Evolutionary conservation across 768 basidiomycete genomes (phyloP).

Genomic region (Trametes coccinea): DNA sequence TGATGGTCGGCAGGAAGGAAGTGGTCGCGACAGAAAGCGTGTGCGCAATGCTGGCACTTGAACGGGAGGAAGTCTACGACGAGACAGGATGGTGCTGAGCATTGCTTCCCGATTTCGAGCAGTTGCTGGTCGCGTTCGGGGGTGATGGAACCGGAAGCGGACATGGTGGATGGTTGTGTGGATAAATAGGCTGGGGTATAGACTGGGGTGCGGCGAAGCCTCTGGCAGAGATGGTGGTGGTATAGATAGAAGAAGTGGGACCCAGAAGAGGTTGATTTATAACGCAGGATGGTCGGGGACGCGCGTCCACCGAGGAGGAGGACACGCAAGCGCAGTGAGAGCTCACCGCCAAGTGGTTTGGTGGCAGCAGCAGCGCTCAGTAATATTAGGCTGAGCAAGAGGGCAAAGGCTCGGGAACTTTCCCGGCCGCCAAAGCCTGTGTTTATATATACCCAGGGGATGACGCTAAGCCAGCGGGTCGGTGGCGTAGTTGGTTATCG

Average conservation of each 20-base stretch:
- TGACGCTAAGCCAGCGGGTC: slow-evolving; percentile 29
- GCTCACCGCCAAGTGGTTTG: slow-evolving; percentile 7
- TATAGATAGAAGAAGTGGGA: slow-evolving; percentile 15
- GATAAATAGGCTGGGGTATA: background rate
- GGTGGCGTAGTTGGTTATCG: slow-evolving; percentile 85
- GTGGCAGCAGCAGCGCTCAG: background rate
- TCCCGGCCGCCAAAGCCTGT: no score
- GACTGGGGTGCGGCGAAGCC: background rate
- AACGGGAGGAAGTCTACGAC: slow-evolving; percentile 85
- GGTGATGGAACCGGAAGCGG: slow-evolving; percentile 26
- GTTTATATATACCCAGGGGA: no score
- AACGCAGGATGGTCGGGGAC: slow-evolving; percentile 20
- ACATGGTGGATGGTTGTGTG: slow-evolving; percentile 25
- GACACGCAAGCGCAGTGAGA: slow-evolving; percentile 18
- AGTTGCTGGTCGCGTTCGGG: slow-evolving; percentile 54
- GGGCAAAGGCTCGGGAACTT: slow-evolving; percentile 11
- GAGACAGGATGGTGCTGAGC: slow-evolving; percentile 62
- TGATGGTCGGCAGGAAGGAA: slow-evolving; percentile 68
- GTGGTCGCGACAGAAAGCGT: slow-evolving; percentile 76
- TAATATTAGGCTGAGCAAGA: background rate
- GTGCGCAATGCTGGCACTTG: slow-evolving; percentile 78
- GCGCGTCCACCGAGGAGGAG: slow-evolving; percentile 29
- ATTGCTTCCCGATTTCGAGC: slow-evolving; percentile 69
- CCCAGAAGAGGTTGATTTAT: slow-evolving; percentile 8
- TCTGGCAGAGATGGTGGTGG: background rate